Base-by-base conservation (phyloP, 306 rosid species). In the Medicago lupulina region DNA sequence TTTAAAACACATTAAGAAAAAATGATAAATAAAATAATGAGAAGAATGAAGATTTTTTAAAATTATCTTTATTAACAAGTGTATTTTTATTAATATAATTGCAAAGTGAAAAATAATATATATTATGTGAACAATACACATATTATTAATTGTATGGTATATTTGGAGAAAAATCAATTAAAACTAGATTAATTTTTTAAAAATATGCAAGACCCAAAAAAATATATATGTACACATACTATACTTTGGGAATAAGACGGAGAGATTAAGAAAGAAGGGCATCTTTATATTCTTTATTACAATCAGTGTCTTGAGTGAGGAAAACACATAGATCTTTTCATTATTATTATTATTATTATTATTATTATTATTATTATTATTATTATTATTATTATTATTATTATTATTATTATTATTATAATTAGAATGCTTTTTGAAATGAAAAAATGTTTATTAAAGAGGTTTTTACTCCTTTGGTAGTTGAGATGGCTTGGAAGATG, bases 401-500 rank as follows among this genome's bases (percentile, higher is more conserved):
- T n/a, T n/a, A 82, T 65, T 65, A 80, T 77, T 65, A 81, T 77
- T 28, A 80, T n/a, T 11, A 23, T 12, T 23, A 12, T 8, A 58
- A 23, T 57, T 57, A 10, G 63, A 57, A 19, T 8, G 2, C 21
- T 8, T 23, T 21, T 58, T 21, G 39, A 58, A 58, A 58, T 58
- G 64, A 58, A 58, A 58, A 58, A 58, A 23, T 4, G 39, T 58
- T 21, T 44, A 46, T 23, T 68, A 14, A 47, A 82, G 25, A 78
- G 79, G 71, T 21, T 19, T 23, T 55, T 70, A 81, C 65, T 81
- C 71, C 86, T 85, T 84, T 83, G 92, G 86, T 84, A 81, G 82
- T 69, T 81, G 86, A 75, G 92, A 81, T 73, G 87, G 82, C 74
- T 62, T 77, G 64, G 85, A 87, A 89, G 92, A 89, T 89, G 92